Conservation (phyloP, 108 stramenopile genomes). For the Skeletonema menzelii region DNA sequence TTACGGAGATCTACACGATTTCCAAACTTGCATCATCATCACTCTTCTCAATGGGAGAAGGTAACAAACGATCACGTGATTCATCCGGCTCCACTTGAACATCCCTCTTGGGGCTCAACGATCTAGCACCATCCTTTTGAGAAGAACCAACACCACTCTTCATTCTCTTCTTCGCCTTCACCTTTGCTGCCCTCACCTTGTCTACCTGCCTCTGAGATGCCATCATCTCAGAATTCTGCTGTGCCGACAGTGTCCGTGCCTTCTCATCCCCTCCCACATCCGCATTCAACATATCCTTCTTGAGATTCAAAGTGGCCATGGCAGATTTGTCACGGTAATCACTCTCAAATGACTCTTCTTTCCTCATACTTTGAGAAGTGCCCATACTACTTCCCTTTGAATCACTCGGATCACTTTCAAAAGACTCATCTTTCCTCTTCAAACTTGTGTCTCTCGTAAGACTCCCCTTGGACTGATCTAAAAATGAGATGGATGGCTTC, state of each 20-base stretch:
- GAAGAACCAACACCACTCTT: background rate
- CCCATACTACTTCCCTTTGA: background rate
- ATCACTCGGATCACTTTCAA: background rate
- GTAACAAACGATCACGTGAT: background rate
- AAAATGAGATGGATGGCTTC: background rate
- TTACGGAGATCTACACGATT: background rate
- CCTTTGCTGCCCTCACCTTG: background rate
- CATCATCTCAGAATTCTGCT: background rate
- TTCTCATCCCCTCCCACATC: slow-evolving; percentile 15
- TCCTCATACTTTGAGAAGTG: background rate
- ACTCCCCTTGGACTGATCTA: background rate
- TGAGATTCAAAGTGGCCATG: slow-evolving; percentile 41
- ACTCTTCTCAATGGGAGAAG: background rate
- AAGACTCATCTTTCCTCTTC: background rate
- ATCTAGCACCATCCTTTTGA: background rate
- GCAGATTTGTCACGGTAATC: slow-evolving; percentile 2
- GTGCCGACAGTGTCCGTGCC: background rate
- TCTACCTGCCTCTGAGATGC: background rate
- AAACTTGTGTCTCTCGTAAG: background rate
- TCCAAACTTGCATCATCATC: background rate
- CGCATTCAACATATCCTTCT: slow-evolving; percentile 59
- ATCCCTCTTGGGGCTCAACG: background rate
- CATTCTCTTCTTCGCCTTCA: background rate
- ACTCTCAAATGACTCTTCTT: slow-evolving; percentile 1
- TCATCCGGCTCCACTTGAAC: background rate